These are phyloP conservation scores for Boletus mariae DNA, from an alignment of 1,284 basidiomycete genomes.

Conservation along the genomic window DNA sequence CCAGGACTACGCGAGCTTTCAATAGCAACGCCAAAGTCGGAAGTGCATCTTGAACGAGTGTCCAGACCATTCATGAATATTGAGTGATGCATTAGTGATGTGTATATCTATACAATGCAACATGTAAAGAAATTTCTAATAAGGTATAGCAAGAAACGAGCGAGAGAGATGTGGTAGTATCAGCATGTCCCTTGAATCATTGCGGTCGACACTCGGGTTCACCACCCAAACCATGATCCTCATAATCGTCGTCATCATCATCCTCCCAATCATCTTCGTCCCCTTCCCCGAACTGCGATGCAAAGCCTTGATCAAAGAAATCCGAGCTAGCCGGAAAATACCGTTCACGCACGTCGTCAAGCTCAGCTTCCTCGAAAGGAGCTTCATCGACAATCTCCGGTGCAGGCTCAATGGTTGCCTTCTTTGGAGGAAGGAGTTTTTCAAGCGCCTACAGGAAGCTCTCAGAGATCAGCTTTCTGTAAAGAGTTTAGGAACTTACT, in stretches of 20 bases:
- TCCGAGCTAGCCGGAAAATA: constrained; percentile 62
- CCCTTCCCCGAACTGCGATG: constrained; percentile 67
- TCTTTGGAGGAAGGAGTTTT: constrained; percentile 70
- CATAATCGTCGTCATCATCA: constrained; percentile 56
- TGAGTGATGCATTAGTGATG: constrained; percentile 20
- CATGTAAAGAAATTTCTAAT: constrained; percentile 20
- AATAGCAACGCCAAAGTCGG: constrained; percentile 38
- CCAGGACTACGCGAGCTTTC: constrained; percentile 46
- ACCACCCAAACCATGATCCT: constrained; percentile 39
- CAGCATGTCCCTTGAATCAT: constrained; percentile 32
- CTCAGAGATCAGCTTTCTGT: neutral
- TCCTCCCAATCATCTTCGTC: constrained; percentile 67
- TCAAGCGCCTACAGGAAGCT: constrained; percentile 52
- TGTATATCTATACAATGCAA: constrained; percentile 27
- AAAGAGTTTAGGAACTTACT: constrained; percentile 38
- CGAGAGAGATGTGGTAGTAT: constrained; percentile 9
- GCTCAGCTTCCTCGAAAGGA: constrained; percentile 68
- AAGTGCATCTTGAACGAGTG: constrained; percentile 17
- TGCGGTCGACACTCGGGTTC: constrained; percentile 68
- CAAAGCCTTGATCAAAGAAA: constrained; percentile 71
- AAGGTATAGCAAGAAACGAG: constrained; percentile 18
- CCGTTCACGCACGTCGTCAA: constrained; percentile 75
- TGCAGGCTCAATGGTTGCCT: constrained; percentile 63
- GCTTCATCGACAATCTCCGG: constrained; percentile 71
- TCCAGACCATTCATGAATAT: neutral